Evolutionary conservation across 345 rosid species (phyloP).

Genomic region (Lenwebbia sp.): DNA sequence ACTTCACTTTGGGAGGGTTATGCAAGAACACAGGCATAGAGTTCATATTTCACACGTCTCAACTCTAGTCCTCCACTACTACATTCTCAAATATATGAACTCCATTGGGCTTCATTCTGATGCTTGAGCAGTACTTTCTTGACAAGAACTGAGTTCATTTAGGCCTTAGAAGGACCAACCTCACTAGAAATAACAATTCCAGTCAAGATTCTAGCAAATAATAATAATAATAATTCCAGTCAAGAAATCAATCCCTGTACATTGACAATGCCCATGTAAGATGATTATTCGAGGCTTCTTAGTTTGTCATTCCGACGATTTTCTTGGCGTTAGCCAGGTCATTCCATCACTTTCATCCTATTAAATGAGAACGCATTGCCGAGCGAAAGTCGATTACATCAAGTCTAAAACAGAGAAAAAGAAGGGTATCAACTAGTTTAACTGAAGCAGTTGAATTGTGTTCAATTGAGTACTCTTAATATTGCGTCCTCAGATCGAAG

Average conservation of each 20-base stretch:
- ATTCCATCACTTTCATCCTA: too few species aligned
- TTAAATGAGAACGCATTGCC: neutral
- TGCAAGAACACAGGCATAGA: neutral
- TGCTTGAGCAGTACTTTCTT: neutral
- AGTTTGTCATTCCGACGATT: too few species aligned
- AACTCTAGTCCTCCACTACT: neutral
- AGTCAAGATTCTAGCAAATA: too few species aligned
- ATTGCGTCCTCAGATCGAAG: neutral
- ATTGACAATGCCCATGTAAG: neutral
- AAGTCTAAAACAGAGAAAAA: neutral
- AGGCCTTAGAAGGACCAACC: neutral
- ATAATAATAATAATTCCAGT: neutral
- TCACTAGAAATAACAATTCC: neutral
- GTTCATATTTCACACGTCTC: neutral
- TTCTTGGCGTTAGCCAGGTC: too few species aligned
- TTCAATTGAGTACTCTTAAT: neutral
- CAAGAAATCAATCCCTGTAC: neutral
- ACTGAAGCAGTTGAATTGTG: neutral
- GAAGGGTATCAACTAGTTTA: neutral
- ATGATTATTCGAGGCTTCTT: too few species aligned
- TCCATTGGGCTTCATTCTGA: neutral
- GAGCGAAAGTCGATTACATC: neutral
- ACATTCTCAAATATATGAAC: neutral
- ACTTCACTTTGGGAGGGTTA: neutral
- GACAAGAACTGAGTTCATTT: neutral